Evolutionary conservation across 805 yeast species (phyloP).

Genomic region (Wickerhamiella qilinensis): DNA sequence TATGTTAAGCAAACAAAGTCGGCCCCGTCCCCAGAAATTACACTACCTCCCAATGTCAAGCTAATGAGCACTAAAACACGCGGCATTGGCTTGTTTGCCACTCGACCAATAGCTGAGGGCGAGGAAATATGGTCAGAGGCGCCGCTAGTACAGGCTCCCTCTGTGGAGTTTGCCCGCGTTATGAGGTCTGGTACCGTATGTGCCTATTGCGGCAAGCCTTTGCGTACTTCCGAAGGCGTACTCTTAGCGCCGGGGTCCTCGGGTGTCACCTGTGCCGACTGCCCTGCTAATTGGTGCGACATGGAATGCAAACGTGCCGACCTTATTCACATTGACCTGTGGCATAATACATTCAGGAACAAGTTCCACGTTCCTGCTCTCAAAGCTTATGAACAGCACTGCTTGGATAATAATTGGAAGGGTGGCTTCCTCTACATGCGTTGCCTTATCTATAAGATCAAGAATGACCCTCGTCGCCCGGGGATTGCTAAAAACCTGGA

Average conservation of each 20-base stretch:
- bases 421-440: conserved; percentile 52
- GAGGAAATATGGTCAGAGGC: conserved; percentile 45
- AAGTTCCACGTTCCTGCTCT: conserved; percentile 27
- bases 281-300: conserved; percentile 61
- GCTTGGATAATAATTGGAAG: conserved; percentile 48
- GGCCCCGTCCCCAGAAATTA: conserved; percentile 29
- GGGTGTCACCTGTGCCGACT: conserved; percentile 35
- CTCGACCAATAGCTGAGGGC: conserved; percentile 30
- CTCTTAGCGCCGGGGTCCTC: conserved; percentile 3
- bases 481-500: conserved; percentile 28
- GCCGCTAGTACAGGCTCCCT: conserved; percentile 48
- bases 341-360: conserved; percentile 33
- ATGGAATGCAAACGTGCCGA: conserved; percentile 40
- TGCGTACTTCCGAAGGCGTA: conserved; percentile 19
- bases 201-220: conserved; percentile 48
- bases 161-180: conserved; percentile 44
- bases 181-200: conserved; percentile 53
- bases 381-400: conserved; percentile 40
- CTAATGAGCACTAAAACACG: conserved; percentile 33
- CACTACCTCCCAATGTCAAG: conserved; percentile 26
- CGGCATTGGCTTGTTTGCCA: conserved; percentile 50
- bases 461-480: conserved; percentile 7
- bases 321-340: conserved; percentile 35
- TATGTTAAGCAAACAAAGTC: conserved; percentile 41
- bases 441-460: conserved; percentile 29